Conservation (phyloP, 2,329 filamentous ascomycete genomes). For the Alternaria longipes region DNA sequence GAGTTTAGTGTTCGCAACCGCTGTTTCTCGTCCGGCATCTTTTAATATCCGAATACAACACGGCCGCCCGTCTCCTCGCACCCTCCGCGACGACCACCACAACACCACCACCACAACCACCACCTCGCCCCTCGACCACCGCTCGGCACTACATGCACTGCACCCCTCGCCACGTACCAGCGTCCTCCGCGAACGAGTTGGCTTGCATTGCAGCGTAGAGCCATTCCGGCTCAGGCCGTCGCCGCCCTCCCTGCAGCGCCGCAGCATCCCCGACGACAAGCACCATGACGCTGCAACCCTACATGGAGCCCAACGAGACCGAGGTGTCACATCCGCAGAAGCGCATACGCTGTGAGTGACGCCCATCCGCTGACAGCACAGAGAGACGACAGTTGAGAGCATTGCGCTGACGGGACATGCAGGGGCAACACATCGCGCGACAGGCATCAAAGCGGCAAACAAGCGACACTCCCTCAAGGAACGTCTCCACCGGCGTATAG, state of each 20-base stretch:
- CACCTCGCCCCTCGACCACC: slow-evolving; percentile 21
- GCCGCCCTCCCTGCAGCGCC: slow-evolving; percentile 33
- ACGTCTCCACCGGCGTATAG: slow-evolving; percentile 71
- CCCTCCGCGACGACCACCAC: slow-evolving; percentile 21
- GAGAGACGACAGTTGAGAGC: not conserved
- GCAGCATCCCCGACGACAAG: slow-evolving; percentile 35
- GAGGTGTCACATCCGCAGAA: slow-evolving; percentile 72
- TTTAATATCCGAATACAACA: slow-evolving; percentile 18
- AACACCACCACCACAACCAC: slow-evolving; percentile 18
- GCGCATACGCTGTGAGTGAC: slow-evolving; percentile 73
- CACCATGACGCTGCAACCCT: slow-evolving; percentile 28
- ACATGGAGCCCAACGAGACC: slow-evolving; percentile 51
- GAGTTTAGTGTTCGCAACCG: slow-evolving; percentile 18
- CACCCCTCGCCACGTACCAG: slow-evolving; percentile 10
- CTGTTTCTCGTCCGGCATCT: slow-evolving; percentile 21
- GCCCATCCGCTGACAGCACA: slow-evolving; percentile 1
- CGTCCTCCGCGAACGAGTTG: slow-evolving; percentile 37
- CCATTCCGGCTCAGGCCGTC: slow-evolving; percentile 52
- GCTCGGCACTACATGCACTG: slow-evolving; percentile 15
- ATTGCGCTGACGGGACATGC: slow-evolving; percentile 14
- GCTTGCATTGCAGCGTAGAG: slow-evolving; percentile 41
- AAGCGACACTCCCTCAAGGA: slow-evolving; percentile 87
- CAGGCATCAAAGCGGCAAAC: slow-evolving; percentile 74
- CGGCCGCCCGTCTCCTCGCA: slow-evolving; percentile 23
- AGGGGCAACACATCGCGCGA: slow-evolving; percentile 89